Conservation (phyloP, 805 yeast genomes). For the Saccharomycopsis lassenensis region DNA sequence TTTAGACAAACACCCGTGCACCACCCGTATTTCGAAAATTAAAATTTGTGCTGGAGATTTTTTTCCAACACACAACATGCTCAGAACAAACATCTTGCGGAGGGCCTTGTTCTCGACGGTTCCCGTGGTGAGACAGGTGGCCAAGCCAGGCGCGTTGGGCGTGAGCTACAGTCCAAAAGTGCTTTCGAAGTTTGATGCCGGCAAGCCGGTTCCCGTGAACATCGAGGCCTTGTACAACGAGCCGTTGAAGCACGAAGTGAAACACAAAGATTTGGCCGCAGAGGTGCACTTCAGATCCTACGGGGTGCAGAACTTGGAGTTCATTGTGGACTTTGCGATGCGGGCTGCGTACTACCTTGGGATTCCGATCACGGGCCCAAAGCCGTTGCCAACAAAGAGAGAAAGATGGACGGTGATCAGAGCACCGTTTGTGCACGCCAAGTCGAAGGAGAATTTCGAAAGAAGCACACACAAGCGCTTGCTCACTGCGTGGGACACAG, state of each 20-base stretch:
- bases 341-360: slow-evolving; percentile 88
- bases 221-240: slow-evolving; percentile 74
- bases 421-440: slow-evolving; percentile 91
- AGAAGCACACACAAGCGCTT: slow-evolving; percentile 72
- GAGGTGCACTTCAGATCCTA: slow-evolving; percentile 63
- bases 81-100: too few species aligned
- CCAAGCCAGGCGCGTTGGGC: too few species aligned
- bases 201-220: slow-evolving; percentile 54
- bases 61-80: too few species aligned
- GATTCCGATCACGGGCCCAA: slow-evolving; percentile 72
- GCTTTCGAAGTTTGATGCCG: slow-evolving; percentile 25
- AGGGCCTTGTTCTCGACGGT: too few species aligned
- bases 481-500: slow-evolving; percentile 72
- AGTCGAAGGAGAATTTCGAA: slow-evolving; percentile 87
- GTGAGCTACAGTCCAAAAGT: slow-evolving; percentile 32
- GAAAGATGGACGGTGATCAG: slow-evolving; percentile 90
- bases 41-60: too few species aligned
- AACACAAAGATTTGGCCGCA: slow-evolving; percentile 71
- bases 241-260: slow-evolving; percentile 58
- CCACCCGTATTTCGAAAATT: too few species aligned
- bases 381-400: slow-evolving; percentile 54
- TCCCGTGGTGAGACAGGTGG: too few species aligned
- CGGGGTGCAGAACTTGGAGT: slow-evolving; percentile 57
- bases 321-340: slow-evolving; percentile 74
- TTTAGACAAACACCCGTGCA: too few species aligned